Base-by-base conservation (phyloP, 208 protist genomes). In the Trypanosoma mega region DNA sequence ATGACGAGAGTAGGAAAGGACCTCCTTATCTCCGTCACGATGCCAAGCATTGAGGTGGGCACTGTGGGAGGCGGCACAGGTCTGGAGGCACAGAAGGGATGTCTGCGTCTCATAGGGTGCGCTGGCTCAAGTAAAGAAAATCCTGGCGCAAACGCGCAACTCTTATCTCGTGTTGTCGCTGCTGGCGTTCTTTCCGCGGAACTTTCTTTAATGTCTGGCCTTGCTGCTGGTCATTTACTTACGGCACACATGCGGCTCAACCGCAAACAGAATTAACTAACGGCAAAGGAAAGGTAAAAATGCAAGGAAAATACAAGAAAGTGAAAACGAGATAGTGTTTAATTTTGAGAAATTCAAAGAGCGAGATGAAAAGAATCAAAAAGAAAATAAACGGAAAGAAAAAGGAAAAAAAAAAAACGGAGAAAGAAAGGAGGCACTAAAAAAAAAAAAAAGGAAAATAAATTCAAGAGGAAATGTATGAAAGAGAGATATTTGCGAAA, bases 11-110 rank as follows among this genome's bases (percentile, higher is more conserved):
- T 76, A 21, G 80, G 85, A 33, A 84, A 90, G 31, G 92, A 98
- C 68, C 83, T 99, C 37, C 78, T 97, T 57, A 90, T 99, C 18
- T 97, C 93, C 18, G 82, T 96, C 47, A 98, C 94, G 20, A 99
- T 99, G 97, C 98, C 98, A 9, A 98, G 92, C 30, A 93, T 99
- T 41, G 98, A 99, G 75, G 97, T 99, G 26, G 98, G 98, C 43
- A 97, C 96, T 11, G 93, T 99, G 30, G 98, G 98, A 46, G 98
- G 98, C 41, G 98, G 98, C 31, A 99, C 98, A 5, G 72, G 84
- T 20, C 78, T 99, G 8, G 67, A 78, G 3, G 83, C 97, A 3
- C 98, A 99, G 84, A 46, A 72, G 6, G 85, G 93, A 0, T 92
- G 96, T 64, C 82, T 99, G n/a, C 82, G 97, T 34, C 54, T 99